Conservation (phyloP, 2,329 filamentous ascomycete genomes). For the Penicillium sclerotiorum region DNA sequence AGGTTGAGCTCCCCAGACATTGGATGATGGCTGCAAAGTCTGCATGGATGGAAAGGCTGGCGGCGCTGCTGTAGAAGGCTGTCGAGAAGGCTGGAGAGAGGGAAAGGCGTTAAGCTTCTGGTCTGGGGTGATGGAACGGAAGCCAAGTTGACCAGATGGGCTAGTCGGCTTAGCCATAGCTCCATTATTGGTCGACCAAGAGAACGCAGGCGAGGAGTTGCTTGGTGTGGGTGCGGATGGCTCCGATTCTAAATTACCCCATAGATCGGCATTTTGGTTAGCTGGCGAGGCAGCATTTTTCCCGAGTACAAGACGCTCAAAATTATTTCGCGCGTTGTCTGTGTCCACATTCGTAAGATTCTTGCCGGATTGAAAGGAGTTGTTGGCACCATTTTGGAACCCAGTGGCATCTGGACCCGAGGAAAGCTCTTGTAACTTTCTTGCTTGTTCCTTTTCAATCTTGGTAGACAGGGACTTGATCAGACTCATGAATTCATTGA, state of each 20-base stretch:
- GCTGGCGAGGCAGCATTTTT: constrained; percentile 48
- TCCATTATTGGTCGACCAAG: constrained; percentile 45
- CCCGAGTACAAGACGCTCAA: constrained; percentile 87
- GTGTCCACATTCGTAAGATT: constrained; percentile 48
- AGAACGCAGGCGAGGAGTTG: constrained; percentile 41
- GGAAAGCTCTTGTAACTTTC: constrained; percentile 82
- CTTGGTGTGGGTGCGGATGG: constrained; percentile 30
- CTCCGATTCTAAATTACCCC: constrained; percentile 36
- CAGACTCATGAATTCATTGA: constrained; percentile 84
- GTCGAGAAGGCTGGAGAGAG: constrained; percentile 47
- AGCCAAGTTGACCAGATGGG: constrained; percentile 23
- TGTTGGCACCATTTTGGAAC: constrained; percentile 34
- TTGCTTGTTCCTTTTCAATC: constrained; percentile 85
- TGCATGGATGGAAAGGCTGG: constrained; percentile 31
- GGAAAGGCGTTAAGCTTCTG: constrained; percentile 52
- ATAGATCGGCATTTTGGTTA: constrained; percentile 34
- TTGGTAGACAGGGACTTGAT: constrained; percentile 78
- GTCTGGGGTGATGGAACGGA: constrained; percentile 57
- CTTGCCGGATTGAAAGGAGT: constrained; percentile 28
- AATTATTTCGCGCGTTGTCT: constrained; percentile 69
- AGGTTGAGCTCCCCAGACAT: constrained; percentile 22
- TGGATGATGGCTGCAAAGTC: constrained; percentile 32
- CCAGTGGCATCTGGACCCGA: constrained; percentile 58
- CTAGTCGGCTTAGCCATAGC: constrained; percentile 17
- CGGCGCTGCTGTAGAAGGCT: constrained; percentile 23